Conservation (phyloP, 2,329 filamentous ascomycete genomes). For the Colletotrichum sp. region DNA sequence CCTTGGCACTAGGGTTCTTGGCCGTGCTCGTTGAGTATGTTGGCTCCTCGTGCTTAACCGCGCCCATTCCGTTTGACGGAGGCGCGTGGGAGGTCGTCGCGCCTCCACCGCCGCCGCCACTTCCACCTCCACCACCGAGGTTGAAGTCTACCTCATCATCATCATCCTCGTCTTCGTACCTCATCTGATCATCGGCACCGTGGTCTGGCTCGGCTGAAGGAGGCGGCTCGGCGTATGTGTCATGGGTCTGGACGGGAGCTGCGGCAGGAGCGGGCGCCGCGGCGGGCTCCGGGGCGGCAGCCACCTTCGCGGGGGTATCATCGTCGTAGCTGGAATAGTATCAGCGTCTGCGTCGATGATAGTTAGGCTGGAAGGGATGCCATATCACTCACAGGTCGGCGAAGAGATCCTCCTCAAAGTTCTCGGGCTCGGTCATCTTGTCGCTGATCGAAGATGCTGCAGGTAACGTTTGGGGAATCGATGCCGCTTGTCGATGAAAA, state of each 20-base stretch:
- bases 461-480: too few species aligned
- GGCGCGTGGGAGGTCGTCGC: not conserved
- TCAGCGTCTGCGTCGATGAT: not conserved
- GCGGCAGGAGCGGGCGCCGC: conserved; percentile 29
- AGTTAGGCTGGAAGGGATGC: conserved; percentile 24
- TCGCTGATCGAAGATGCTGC: not conserved
- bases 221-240: conserved; percentile 31
- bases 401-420: conserved; percentile 93
- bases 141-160: conserved; percentile 66
- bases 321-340: conserved; percentile 64
- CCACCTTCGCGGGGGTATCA: conserved; percentile 52
- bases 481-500: not conserved
- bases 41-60: conserved; percentile 33
- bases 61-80: conserved; percentile 13
- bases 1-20: conserved; percentile 75
- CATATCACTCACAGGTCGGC: conserved; percentile 78
- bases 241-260: conserved; percentile 29
- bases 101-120: not conserved
- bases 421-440: conserved; percentile 79
- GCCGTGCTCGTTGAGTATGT: conserved; percentile 31
- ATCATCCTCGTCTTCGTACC: conserved; percentile 54
- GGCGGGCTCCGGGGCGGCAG: conserved; percentile 41
- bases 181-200: conserved; percentile 44
- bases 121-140: conserved; percentile 41
- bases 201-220: conserved; percentile 37